Evolutionary conservation across 2,329 filamentous ascomycete species (phyloP).

Genomic region (Penicillium verrucosum): DNA sequence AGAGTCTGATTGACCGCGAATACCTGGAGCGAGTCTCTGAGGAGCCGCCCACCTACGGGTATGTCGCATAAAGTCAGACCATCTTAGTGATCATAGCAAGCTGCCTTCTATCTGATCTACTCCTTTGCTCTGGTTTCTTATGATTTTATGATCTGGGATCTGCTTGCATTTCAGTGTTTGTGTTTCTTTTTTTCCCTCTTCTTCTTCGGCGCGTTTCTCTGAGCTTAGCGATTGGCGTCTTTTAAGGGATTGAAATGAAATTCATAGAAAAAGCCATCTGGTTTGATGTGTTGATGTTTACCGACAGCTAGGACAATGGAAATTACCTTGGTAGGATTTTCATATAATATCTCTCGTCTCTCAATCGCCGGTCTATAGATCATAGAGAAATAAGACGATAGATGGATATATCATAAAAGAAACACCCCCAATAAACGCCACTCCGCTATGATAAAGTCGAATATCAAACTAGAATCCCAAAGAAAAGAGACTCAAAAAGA

Average conservation of each 20-base stretch:
- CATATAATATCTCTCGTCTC: background rate
- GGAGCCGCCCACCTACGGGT: conserved; percentile 46
- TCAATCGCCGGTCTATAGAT: background rate
- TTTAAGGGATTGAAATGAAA: conserved; percentile 12
- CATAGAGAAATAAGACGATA: background rate
- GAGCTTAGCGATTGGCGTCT: conserved; percentile 28
- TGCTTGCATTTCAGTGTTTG: conserved; percentile 3
- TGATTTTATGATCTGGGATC: background rate
- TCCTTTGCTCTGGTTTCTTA: background rate
- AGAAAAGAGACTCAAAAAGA: background rate
- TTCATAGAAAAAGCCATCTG: conserved; percentile 7
- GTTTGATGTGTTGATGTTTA: background rate
- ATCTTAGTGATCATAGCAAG: background rate
- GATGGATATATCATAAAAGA: background rate
- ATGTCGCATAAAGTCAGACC: conserved; percentile 36
- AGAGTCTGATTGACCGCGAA: conserved; percentile 53
- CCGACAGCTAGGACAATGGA: background rate
- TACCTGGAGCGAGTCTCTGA: conserved; percentile 48
- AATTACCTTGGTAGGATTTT: background rate
- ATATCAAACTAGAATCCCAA: background rate
- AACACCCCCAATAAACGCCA: background rate
- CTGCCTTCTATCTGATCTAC: background rate
- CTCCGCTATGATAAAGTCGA: conserved; percentile 4
- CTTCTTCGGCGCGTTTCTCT: conserved; percentile 1
- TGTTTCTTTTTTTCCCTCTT: background rate